Evolutionary conservation across 106 monocot genomes (phyloP).

Genomic region (Narthecium ossifragum): DNA sequence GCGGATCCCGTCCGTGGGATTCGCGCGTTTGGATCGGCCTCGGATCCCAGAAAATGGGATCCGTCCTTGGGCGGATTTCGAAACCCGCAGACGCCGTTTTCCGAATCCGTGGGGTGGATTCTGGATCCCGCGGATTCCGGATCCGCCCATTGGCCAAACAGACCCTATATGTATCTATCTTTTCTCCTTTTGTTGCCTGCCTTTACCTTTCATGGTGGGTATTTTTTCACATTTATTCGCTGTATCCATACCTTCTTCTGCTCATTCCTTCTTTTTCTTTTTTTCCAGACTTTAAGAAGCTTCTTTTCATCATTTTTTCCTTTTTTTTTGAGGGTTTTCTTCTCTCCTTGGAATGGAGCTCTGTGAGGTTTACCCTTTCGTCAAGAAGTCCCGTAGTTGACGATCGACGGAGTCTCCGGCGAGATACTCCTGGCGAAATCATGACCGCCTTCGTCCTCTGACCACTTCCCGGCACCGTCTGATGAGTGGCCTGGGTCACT

Average conservation of each 20-base stretch:
- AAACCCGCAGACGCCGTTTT: no score
- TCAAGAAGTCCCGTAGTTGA: constrained; percentile 57
- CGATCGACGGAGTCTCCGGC: constrained; percentile 70
- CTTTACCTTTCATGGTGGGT: neutral
- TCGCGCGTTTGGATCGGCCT: no score
- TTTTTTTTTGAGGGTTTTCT: neutral
- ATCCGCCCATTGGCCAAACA: no score
- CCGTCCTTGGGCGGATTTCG: no score
- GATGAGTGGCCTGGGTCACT: no score
- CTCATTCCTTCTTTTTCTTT: no score
- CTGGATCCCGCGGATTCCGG: no score
- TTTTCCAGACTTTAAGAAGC: neutral
- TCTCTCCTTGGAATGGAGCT: constrained; percentile 37
- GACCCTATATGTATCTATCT: neutral
- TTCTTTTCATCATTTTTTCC: neutral
- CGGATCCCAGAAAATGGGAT: no score
- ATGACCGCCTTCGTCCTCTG: constrained; percentile 18
- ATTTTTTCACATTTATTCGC: constrained; percentile 1
- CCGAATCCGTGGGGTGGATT: no score
- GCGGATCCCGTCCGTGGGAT: no score
- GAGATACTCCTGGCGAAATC: constrained; percentile 38
- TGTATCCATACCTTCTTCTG: neutral
- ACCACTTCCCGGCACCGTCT: constrained; percentile 1
- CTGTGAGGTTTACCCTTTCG: constrained; percentile 91
- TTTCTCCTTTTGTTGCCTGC: constrained; percentile 4